Base-by-base conservation (phyloP, 352 stramenopile species). In the Phytophthora constricta region DNA sequence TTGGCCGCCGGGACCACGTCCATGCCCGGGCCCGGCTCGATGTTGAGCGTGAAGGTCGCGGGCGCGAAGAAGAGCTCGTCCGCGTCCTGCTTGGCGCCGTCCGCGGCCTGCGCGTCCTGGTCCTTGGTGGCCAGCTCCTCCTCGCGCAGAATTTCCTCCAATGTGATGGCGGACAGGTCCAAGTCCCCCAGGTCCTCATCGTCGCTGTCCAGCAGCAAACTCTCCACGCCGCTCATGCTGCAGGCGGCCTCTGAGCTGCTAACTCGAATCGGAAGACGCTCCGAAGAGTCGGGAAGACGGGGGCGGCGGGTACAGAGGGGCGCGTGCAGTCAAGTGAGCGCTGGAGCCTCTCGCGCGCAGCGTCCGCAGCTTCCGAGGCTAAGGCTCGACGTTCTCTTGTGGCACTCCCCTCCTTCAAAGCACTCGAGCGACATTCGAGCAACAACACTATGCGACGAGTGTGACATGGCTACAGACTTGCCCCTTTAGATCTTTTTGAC, bases 51-150 rank as follows among this genome's bases (percentile, higher is more conserved):
- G 56, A 93, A 89, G 22, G 80, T 90, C 56, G 84, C 86, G 17
- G 84, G 82, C 13, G 83, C 80, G 65, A 92, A 93, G 74, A 89
- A 92, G 2, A 90, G 69, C 23, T 91, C 82, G 34, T 89, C 83
- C 22, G 74, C 62, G 20, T 73, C 73, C 46, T 80, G 62, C 9
- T 23, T 20, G 19, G 47, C 54, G 39, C 33, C 62, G 10, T 49
- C 39, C 9, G 11, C 13, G n/a, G 23, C 56, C 65, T 28, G 43
- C 61, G n/a, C 67, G 8, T 74, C 76, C 22, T 70, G 49, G 8
- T 54, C 43, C 64, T 70, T 74, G 28, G 45, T 69, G 47, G 77
- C 79, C 28, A 88, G 70, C 60, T 87, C 82, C 49, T 92, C 84
- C 42, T 92, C 84, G 43, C 79, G 74, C 43, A 92, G 60, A 61